A percentile compares a stretch with the other conserved stretches of the same genome.
phyloP scores from a whole-genome alignment of 2,329 filamentous ascomycete genomes.

The Gaeumannomyces tritici region DNA sequence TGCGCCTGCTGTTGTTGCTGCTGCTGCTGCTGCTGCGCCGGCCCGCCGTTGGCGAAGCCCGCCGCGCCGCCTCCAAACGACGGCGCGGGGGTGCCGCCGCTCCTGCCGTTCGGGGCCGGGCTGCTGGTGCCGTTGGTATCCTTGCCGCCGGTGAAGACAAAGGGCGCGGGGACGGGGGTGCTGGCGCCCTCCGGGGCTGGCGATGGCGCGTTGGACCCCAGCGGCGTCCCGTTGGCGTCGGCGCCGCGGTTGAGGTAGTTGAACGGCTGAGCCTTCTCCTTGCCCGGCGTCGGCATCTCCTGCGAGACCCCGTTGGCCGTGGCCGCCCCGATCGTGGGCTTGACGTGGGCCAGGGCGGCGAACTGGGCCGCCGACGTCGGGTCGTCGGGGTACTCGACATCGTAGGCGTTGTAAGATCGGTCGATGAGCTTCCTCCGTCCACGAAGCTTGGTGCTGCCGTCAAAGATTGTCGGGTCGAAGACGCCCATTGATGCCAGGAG shows the following conservation, averaged over 20 bases:
- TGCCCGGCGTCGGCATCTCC: conserved; percentile 45
- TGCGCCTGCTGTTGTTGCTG: too few species aligned
- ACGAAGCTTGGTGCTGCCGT: conserved; percentile 68
- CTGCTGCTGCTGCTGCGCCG: not conserved
- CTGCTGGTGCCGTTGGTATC: conserved; percentile 37
- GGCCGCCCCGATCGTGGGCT: conserved; percentile 44
- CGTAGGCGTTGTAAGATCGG: conserved; percentile 88
- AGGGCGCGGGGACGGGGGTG: conserved; percentile 53
- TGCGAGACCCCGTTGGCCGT: conserved; percentile 24
- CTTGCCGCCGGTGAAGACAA: conserved; percentile 42
- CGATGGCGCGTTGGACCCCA: conserved; percentile 77
- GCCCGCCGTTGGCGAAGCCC: not conserved
- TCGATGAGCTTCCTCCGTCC: conserved; percentile 74
- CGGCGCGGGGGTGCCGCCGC: conserved; percentile 25
- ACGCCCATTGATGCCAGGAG: conserved; percentile 93
- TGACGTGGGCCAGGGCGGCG: conserved; percentile 49
- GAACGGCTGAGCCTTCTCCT: conserved; percentile 56
- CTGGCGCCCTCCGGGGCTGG: conserved; percentile 69
- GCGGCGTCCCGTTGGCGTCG: conserved; percentile 65
- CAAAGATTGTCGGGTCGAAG: conserved; percentile 81
- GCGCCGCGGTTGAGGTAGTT: conserved; percentile 58
- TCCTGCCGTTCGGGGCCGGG: conserved; percentile 42
- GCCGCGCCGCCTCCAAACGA: conserved; percentile 19
- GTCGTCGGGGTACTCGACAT: conserved; percentile 78
- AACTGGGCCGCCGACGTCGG: conserved; percentile 78